Conservation (phyloP, 805 yeast genomes). For the Yamadazyma sp. region DNA sequence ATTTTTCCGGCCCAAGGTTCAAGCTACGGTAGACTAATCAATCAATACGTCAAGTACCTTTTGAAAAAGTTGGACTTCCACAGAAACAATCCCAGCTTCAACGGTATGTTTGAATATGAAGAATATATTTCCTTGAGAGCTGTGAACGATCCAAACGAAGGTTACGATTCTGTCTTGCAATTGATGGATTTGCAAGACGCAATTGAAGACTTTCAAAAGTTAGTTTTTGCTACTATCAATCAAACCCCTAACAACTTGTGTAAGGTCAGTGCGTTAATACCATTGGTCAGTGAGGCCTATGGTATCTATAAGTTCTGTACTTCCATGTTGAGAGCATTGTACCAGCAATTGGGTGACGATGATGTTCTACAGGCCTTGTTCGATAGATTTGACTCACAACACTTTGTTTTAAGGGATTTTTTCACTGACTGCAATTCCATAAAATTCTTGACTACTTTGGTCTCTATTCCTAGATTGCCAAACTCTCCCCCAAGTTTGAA, state of each 20-base stretch:
- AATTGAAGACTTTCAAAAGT: slow-evolving; percentile 72
- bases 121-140: slow-evolving; percentile 87
- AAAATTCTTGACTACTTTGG: slow-evolving; percentile 74
- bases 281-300: slow-evolving; percentile 85
- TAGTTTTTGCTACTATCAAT: slow-evolving; percentile 70
- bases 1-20: slow-evolving; percentile 43
- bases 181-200: slow-evolving; percentile 83
- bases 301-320: slow-evolving; percentile 89
- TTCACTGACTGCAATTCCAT: slow-evolving; percentile 88
- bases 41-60: slow-evolving; percentile 71
- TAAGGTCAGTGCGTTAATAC: slow-evolving; percentile 82
- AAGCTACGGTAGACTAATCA: slow-evolving; percentile 70
- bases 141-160: slow-evolving; percentile 93
- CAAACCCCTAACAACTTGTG: slow-evolving; percentile 66
- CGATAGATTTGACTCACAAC: slow-evolving; percentile 70
- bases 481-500: slow-evolving; percentile 59
- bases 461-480: slow-evolving; percentile 72
- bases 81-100: slow-evolving; percentile 80
- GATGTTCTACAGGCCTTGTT: slow-evolving; percentile 77
- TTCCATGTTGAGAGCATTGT: slow-evolving; percentile 88
- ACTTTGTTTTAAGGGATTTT: slow-evolving; percentile 71
- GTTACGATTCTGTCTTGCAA: slow-evolving; percentile 85
- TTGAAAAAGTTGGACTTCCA: slow-evolving; percentile 80
- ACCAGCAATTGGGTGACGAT: slow-evolving; percentile 66
- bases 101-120: slow-evolving; percentile 94